Evolutionary conservation across 2,329 filamentous ascomycete species (phyloP).

Genomic region (Penicillium aurantiogriseum): DNA sequence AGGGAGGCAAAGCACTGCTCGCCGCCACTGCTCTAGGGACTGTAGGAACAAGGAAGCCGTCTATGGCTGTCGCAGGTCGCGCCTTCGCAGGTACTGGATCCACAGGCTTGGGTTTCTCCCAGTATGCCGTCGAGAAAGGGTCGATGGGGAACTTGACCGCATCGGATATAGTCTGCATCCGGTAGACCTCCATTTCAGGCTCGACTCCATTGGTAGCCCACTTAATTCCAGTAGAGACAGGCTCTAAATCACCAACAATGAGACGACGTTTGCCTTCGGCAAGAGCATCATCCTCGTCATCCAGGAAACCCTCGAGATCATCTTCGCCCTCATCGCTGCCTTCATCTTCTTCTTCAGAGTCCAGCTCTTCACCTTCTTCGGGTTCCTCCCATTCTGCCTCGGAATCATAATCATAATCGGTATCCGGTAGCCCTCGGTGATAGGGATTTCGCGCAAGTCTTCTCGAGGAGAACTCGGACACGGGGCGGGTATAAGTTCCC

Average conservation of each 20-base stretch:
- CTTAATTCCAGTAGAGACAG: constrained; percentile 75
- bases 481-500: constrained; percentile 57
- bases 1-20: constrained; percentile 14
- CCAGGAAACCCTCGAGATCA: constrained; percentile 86
- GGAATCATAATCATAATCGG: constrained; percentile 65
- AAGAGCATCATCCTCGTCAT: constrained; percentile 73
- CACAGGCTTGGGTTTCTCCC: constrained; percentile 50
- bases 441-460: constrained; percentile 57
- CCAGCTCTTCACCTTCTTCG: constrained; percentile 69
- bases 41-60: constrained; percentile 22
- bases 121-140: constrained; percentile 80
- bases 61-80: constrained; percentile 17
- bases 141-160: constrained; percentile 64
- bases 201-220: constrained; percentile 64
- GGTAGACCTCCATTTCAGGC: constrained; percentile 58
- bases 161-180: constrained; percentile 70
- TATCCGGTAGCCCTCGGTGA: constrained; percentile 51
- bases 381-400: constrained; percentile 66
- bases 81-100: constrained; percentile 21
- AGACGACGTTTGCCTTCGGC: constrained; percentile 56
- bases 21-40: constrained; percentile 10
- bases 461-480: constrained; percentile 40
- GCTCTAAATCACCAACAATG: constrained; percentile 67
- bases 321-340: constrained; percentile 67
- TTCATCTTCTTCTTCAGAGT: constrained; percentile 63